A percentile compares a stretch with the other conserved stretches of the same genome.
Evolutionary conservation across 2,329 filamentous ascomycete species (phyloP).

Genomic region (Pestalotiopsis sp.): DNA sequence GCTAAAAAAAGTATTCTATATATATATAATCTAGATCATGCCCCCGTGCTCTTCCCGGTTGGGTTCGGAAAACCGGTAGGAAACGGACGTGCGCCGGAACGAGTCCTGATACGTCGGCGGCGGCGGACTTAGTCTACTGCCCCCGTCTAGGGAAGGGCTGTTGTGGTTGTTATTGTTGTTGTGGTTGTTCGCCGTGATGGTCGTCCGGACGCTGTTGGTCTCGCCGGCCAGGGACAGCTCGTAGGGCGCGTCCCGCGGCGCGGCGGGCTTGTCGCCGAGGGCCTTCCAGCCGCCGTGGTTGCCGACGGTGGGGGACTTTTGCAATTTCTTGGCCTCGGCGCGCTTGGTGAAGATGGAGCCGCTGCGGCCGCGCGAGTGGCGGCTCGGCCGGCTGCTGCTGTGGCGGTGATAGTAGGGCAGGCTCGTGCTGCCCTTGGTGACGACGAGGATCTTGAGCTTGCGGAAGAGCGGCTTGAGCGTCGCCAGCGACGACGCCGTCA

Average conservation of each 20-base stretch:
- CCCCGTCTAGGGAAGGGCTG: not conserved
- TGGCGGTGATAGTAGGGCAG: not conserved
- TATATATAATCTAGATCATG: not conserved
- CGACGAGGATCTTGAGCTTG: conserved; percentile 5
- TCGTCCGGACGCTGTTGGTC: conserved; percentile 2
- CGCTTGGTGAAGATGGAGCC: not conserved
- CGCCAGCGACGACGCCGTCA: conserved; percentile 13
- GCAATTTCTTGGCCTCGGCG: conserved; percentile 1
- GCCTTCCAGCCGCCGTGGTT: not conserved
- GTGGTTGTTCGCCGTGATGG: not conserved
- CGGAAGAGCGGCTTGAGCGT: conserved; percentile 15
- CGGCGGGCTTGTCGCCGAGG: not conserved
- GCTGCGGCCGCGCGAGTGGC: not conserved
- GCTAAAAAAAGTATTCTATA: not conserved
- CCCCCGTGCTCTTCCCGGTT: not conserved
- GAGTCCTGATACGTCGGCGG: not conserved
- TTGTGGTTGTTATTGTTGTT: not conserved
- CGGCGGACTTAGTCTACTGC: not conserved
- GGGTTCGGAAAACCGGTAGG: not conserved
- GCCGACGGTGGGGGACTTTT: not conserved
- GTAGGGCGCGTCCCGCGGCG: not conserved
- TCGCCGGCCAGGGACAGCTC: conserved; percentile 1
- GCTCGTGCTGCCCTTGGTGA: not conserved
- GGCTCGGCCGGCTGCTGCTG: not conserved
- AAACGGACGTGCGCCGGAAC: not conserved